These are phyloP conservation scores for Eimeria necatrix DNA, from an alignment of 169 alveolate genomes.

Conservation along the genomic window DNA sequence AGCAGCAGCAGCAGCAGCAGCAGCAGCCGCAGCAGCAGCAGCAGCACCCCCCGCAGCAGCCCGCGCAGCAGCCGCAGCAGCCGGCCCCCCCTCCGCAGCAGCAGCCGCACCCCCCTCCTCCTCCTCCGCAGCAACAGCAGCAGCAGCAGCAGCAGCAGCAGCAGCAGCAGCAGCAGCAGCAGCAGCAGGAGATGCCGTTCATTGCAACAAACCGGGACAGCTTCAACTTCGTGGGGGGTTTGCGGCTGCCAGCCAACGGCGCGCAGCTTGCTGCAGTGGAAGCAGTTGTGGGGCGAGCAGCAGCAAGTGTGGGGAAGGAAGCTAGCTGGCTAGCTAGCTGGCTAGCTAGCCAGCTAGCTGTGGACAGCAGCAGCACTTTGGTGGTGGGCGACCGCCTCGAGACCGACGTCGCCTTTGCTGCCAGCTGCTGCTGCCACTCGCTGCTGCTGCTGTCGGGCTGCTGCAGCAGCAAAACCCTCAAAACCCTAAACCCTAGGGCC, in stretches of 20 bases:
- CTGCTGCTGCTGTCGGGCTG: slow-evolving; percentile 74
- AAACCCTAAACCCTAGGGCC: not conserved
- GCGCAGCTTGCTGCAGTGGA: slow-evolving; percentile 21
- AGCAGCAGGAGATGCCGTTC: slow-evolving; percentile 21
- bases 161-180: not conserved
- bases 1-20: too few species aligned
- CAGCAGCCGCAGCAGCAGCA: too few species aligned
- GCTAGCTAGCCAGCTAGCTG: not conserved
- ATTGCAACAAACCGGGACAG: slow-evolving; percentile 55
- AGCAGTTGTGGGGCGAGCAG: not conserved
- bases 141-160: not conserved
- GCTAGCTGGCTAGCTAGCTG: slow-evolving; percentile 19
- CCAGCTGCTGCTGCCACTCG: slow-evolving; percentile 16
- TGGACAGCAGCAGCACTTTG: not conserved
- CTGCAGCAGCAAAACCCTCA: slow-evolving; percentile 8
- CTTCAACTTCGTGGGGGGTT: not conserved
- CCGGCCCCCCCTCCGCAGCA: not conserved
- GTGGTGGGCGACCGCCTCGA: slow-evolving; percentile 81
- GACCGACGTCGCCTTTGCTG: slow-evolving; percentile 75
- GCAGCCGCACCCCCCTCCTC: not conserved
- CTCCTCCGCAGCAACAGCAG: too few species aligned
- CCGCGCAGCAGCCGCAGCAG: too few species aligned
- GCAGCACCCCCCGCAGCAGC: too few species aligned
- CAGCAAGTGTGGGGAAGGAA: slow-evolving; percentile 44
- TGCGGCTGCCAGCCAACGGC: slow-evolving; percentile 48